Base-by-base conservation (phyloP, 306 rosid species). In the Glycine latifolia region DNA sequence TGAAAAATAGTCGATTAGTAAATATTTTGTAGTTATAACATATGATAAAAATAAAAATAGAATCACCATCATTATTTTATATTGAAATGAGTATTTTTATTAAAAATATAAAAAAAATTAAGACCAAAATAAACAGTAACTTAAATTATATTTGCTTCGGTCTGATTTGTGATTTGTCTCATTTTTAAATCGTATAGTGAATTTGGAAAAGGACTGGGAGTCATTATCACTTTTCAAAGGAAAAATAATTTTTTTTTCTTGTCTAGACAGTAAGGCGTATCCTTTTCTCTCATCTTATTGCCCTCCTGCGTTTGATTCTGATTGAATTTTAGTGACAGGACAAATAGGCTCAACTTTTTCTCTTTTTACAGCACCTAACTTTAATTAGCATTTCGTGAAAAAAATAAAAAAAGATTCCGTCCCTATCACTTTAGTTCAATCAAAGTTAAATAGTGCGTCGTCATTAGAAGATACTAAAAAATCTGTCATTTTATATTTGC, bases 231-330 rank as follows among this genome's bases (percentile, higher is more conserved):
- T 20, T 6, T 48, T 70, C 16, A 6, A 10, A 69, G 26, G 26
- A 4, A 46, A 68, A 44, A 26, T 20, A 20, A 1, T 20, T 20
- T 20, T 20, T 20, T 20, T 13, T 67, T 14, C 54, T 14, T 43
- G 35, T 16, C 26, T 49, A 35, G 20, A 9, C 2, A 43, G 7
- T 16, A 43, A 47, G 14, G 4, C 75, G 9, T 48, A 70, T 70
- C 75, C 48, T 70, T 70, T 70, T 70, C 75, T 48, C 75, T 26
- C 20, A 5, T 70, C 59, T 50, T 47, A 12, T 17, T 47, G 75
- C 41, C 3, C 7, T 16, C 8, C 3, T 47, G 16, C 11, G 39
- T 70, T 70, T 43, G 15, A 6, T 70, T 47, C 41, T 70, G 8
- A 10, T 3, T 16, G 13, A 17, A 48, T 16, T 67, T 46, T 46